Base-by-base conservation (phyloP, 1,139 yeast genomes). In the Suhomyces choctaworum region DNA sequence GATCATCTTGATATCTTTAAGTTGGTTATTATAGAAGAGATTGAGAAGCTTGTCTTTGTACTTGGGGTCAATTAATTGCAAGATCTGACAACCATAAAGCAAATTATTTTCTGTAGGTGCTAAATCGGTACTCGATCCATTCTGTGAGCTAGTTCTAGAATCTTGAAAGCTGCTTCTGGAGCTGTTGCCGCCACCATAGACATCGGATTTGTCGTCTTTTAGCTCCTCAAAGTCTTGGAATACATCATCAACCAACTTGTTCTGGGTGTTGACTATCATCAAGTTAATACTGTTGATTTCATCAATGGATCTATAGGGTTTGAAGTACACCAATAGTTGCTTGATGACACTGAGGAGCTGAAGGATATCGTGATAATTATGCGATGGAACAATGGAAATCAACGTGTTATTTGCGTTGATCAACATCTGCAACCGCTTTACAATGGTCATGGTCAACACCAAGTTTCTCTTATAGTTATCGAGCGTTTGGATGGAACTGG, bases 371-470 rank as follows among this genome's bases (percentile, higher is more conserved):
- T 71, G 64, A 58, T 88, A 92, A 36, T 80, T 70, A 27, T 57
- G 64, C 3, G 58, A 48, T 2, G 59, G 52, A 2, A 81, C 64
- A 33, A 76, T 64, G 5, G 61, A 55, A 17, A 73, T 73, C 34
- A 92, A 70, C 40, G 79, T 80, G 31, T 80, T 80, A 54, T 83
- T 84, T 10, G 96, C 94, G 22, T 80, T 80, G 3, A 87, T 73
- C 36, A 92, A 69, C 85, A 90, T 90, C 53, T 89, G 96, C 23
- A 94, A 70, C 42, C 96, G 73, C 51, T 92, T 86, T 43, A 92
- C 70, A 22, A 90, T 79, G 1, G 95, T 88, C 85, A 92, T 86
- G 10, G 94, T 79, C 22, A 78, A 69, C 3, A 88, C 90, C 34
- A 92, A 65, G 55, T 92, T 92, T 54, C 78, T 78, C 64, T 92